Conservation (phyloP, 768 basidiomycete species). For the Lentinula edodes region DNA sequence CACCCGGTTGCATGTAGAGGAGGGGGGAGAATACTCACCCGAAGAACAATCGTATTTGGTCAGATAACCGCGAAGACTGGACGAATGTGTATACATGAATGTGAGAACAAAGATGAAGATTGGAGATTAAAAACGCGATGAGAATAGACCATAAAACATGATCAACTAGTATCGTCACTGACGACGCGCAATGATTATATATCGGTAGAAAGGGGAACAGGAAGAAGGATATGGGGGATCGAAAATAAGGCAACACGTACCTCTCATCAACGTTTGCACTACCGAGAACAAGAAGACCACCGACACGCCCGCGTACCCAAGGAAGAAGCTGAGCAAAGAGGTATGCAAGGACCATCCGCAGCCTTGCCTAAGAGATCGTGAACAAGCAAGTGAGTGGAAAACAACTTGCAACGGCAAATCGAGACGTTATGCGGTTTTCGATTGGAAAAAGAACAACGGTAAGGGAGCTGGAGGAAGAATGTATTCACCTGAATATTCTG, state of each 20-base stretch:
- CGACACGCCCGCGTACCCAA: slow-evolving; percentile 79
- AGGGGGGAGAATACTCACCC: slow-evolving; percentile 32
- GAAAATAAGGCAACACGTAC: slow-evolving; percentile 29
- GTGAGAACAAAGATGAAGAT: background rate
- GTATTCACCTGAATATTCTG: slow-evolving; percentile 85
- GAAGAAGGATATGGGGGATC: background rate
- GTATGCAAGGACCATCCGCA: slow-evolving; percentile 94
- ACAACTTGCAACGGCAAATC: background rate
- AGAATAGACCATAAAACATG: background rate
- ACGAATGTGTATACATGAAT: background rate
- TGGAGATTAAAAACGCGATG: background rate
- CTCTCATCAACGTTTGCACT: slow-evolving; percentile 99
- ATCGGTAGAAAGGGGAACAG: no score
- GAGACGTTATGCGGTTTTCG: no score
- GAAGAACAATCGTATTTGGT: slow-evolving; percentile 98
- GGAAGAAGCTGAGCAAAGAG: slow-evolving; percentile 93
- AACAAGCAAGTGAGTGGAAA: background rate
- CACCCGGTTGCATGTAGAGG: no score
- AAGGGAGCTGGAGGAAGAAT: background rate
- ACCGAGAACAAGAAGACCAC: slow-evolving; percentile 91
- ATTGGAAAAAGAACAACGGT: no score
- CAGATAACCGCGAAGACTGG: slow-evolving; percentile 87
- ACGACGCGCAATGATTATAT: background rate
- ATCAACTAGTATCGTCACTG: background rate
- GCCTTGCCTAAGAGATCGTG: slow-evolving; percentile 53